Base-by-base conservation (phyloP, 2,329 filamentous ascomycete species). In the Nectriaceae sp. region DNA sequence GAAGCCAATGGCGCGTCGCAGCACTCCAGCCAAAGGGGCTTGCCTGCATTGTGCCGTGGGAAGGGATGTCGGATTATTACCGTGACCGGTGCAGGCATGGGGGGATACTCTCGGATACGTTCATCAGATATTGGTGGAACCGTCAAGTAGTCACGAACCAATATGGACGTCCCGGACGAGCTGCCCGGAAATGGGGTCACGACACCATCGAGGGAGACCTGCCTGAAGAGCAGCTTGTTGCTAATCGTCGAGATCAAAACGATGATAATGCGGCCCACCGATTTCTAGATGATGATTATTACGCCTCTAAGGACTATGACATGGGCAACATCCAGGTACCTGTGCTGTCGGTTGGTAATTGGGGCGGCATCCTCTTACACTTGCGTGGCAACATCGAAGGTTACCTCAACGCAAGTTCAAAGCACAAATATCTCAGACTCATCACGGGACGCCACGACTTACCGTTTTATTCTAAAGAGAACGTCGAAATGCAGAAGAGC, bases 391-490 rank as follows among this genome's bases (percentile, higher is more conserved):
- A 89, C 54, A 74, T 88, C 5, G 75, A 84, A 59, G 85, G 85
- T 0, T 89, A 77, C 52, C 69, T 71, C 2, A 74, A 82, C 39
- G 84, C 85, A 0, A 82, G 83, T 1, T 87, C 84, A 0, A 72
- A 82, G 49, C 70, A 83, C 50, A 89, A 89, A 63, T 89, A 84
- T 56, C 72, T 89, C 0, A 77, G 85, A 15, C 82, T 87, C 64
- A 84, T 88, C 59, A 82, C 79, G 1, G 85, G 85, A 11, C 75
- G 86, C 0, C 86, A 89, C 53, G 85, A 89, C 58, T 70, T 89
- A 2, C 85, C 85, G 0, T 88, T 89, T 64, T 89, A 87, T 68
- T 87, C 88, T 63, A 64, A 76, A 1, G 81, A 88, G 41, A 82
- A 88, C 54, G 84, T 86, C 0, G 82, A 85, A 50, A 56, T 89